A percentile compares a stretch with the other conserved stretches of the same genome.
Conservation (phyloP, 257 asterid genomes). For the Galeopsis tetrahit region DNA sequence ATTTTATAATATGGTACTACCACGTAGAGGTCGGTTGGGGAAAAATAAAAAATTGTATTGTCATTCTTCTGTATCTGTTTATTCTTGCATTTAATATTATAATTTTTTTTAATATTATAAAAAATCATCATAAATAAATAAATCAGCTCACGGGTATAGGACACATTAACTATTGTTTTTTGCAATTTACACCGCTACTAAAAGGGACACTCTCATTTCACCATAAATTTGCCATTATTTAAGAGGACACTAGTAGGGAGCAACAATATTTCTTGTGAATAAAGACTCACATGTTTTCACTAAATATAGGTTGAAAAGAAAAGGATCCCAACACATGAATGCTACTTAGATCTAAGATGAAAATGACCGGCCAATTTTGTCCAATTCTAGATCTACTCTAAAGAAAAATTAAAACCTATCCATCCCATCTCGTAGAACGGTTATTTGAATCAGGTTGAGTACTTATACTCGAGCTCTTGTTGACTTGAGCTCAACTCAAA, state of each 20-base stretch:
- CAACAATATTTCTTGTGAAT: slow-evolving; percentile 23
- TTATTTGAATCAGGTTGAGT: no score
- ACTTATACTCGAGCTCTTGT: no score
- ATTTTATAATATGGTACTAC: slow-evolving; percentile 33
- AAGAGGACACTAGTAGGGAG: slow-evolving; percentile 23
- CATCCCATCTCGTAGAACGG: no score
- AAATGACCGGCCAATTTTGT: not conserved
- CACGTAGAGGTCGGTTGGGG: slow-evolving; percentile 38
- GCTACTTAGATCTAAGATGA: not conserved
- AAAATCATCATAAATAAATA: not conserved
- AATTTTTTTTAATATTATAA: not conserved
- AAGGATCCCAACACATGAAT: slow-evolving; percentile 21
- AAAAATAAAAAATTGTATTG: not conserved
- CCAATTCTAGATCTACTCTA: not conserved
- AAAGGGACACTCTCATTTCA: slow-evolving; percentile 5
- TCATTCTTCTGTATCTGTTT: not conserved
- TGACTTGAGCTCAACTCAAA: no score
- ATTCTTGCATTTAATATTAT: not conserved
- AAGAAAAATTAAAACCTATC: no score
- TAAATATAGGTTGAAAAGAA: slow-evolving; percentile 14
- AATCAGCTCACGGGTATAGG: slow-evolving; percentile 29
- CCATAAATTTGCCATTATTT: slow-evolving; percentile 20
- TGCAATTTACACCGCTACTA: slow-evolving; percentile 3
- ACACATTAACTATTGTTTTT: slow-evolving; percentile 10
- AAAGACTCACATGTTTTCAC: slow-evolving; percentile 32